Evolutionary conservation across 1,139 yeast genomes (phyloP), one percentile per base, ranked within the genome.

Genomic region (Sugiyamaella pinicola): DNA sequence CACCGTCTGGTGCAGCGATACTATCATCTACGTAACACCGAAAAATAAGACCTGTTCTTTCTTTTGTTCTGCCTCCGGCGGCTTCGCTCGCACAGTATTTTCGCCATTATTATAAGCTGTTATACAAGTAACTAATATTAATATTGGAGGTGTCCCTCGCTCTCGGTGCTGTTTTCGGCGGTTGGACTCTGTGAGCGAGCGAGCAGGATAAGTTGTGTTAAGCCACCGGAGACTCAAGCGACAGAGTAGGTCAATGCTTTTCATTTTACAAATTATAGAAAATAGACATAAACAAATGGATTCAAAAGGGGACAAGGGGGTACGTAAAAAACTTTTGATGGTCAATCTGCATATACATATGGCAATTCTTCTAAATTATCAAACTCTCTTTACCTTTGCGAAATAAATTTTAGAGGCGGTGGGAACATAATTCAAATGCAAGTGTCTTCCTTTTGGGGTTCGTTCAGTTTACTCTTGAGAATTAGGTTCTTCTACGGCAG

Each of bases 181-280:
- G n/a, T n/a, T n/a, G n/a, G n/a, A n/a, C n/a, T n/a, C n/a, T n/a
- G n/a, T n/a, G n/a, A n/a, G n/a, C n/a, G n/a, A 24, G 28, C 28
- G 28, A 24, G 9, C 28, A 26, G n/a, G 4, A 26, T 26, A 7
- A n/a, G n/a, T n/a, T n/a, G n/a, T n/a, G n/a, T n/a, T n/a, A n/a
- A n/a, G n/a, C n/a, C n/a, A n/a, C n/a, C n/a, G n/a, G 31, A 26
- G 10, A 7, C 3, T 4, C 12, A 26, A n/a, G 22, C 40, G 40
- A 18, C 4, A 18, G 24, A 19, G 13, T 37, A 28, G 47, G 38
- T 43, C 19, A 35, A 43, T 43, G 47, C 47, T 31, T 38, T 26
- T 43, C 47, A 19, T 43, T 33, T 43, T 43, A 43, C 47, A 43
- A 22, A 43, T 42, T 43, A 43, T 43, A 43, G 38, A 21, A 42